These are phyloP conservation scores for Hanseniaspora valbyensis DNA, from an alignment of 805 yeast species.

Conservation along the genomic window DNA sequence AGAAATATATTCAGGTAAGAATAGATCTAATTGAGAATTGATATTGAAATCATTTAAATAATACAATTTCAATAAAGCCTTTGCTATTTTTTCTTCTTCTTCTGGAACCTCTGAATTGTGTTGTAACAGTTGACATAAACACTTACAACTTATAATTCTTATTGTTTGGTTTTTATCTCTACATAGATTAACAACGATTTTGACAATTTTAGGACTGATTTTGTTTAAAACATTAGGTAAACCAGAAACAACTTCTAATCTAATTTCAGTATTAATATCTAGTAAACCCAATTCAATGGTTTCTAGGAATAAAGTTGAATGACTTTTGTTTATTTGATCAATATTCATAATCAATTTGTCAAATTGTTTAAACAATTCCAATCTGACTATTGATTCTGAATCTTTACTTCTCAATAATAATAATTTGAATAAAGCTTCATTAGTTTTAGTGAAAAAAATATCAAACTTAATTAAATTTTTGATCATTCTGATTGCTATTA, in stretches of 20 bases:
- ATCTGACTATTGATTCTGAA: conserved; percentile 9
- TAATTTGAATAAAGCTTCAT: conserved; percentile 1
- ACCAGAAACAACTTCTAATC: not conserved
- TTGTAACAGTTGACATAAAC: not conserved
- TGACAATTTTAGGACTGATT: not conserved
- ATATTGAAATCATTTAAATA: conserved; percentile 8
- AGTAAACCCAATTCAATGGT: not conserved
- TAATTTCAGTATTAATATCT: conserved; percentile 5
- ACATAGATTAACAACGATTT: not conserved
- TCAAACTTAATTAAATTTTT: not conserved
- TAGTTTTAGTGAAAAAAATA: not conserved
- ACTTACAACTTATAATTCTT: not conserved
- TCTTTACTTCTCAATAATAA: conserved; percentile 10
- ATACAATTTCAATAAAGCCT: conserved; percentile 1
- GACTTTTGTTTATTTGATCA: not conserved
- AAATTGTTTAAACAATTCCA: conserved; percentile 4
- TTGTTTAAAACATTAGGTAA: not conserved
- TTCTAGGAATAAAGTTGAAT: not conserved
- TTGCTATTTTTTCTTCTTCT: too few species aligned
- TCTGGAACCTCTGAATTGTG: not conserved
- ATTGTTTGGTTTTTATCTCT: conserved; percentile 5
- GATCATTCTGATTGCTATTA: conserved; percentile 6
- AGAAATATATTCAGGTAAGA: conserved; percentile 3
- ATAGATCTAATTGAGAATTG: not conserved
- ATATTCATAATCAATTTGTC: not conserved